Conservation (phyloP, 257 asterid genomes). For the Nicotiana sylvestris region DNA sequence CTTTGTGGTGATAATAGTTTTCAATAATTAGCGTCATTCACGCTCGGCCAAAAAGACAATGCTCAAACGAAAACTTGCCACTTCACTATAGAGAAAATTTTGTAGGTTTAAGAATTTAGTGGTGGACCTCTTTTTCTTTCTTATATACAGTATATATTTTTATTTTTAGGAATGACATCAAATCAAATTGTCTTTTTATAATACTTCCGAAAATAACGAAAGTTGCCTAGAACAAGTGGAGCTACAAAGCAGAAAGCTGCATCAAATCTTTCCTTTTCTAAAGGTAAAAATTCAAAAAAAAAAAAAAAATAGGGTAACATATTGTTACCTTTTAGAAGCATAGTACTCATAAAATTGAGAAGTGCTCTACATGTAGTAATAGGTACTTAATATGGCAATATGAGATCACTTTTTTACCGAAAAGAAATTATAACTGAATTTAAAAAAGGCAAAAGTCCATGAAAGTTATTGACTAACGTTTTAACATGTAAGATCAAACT, state of each 20-base stretch:
- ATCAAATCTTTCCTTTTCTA: slow-evolving; percentile 2
- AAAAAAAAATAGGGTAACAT: background rate
- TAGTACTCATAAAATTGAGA: background rate
- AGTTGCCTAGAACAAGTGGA: slow-evolving; percentile 7
- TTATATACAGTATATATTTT: no score
- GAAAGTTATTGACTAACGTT: no score
- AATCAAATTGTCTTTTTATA: background rate
- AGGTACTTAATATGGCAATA: background rate
- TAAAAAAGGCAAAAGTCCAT: no score
- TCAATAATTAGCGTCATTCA: slow-evolving; percentile 5
- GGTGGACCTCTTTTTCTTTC: background rate
- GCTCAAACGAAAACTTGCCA: background rate
- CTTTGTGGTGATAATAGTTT: background rate
- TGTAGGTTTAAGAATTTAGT: background rate
- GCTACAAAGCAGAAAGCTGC: background rate
- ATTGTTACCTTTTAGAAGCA: background rate
- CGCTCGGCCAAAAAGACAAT: background rate
- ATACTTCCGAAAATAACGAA: slow-evolving; percentile 10
- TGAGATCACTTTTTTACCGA: background rate
- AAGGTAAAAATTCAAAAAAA: slow-evolving; percentile 3
- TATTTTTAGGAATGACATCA: background rate
- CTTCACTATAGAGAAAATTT: background rate
- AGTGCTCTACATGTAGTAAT: background rate
- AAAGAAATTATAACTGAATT: no score
- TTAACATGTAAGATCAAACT: background rate